Base-by-base conservation (phyloP, 1,139 yeast genomes). In the Blastobotrys buckinghamii region DNA sequence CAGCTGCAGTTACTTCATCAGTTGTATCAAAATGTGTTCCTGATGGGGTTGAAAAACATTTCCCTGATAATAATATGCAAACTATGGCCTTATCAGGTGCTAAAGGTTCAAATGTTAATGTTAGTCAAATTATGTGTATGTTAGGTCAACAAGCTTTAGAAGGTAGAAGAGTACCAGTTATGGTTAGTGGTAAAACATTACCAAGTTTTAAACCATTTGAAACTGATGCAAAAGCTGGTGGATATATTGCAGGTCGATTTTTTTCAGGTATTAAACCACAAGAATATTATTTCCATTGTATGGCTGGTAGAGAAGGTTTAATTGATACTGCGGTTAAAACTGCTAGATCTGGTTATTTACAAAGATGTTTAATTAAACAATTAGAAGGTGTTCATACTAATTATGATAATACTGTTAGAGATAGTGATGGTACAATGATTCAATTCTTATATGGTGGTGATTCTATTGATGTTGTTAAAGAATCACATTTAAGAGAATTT, bases 241-340 rank as follows among this genome's bases (percentile, higher is more conserved):
- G 99, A 50, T 94, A 89, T 66, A 88, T 94, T 65, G 87, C 92
- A 66, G 95, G 95, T 55, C 85, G 99, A 63, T 94, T 94, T 81
- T 92, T 89, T 69, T 88, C 97, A 36, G 98, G 98, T 69, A 86
- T 94, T 59, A 82, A 88, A 67, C 98, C 98, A n/a, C 99, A 94
- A 72, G 99, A 94, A 68, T 94, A 94, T 70, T 94, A 90, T 66
- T 94, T 94, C 92, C 99, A 94, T 74, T 92, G 98, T 77, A 94
- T 94, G 99, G 99, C 99, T 51, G 99, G 99, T 69, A 84, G 99
- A 76, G 99, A 94, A 77, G 99, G 99, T 72, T 79, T 94, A 66
- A 94, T 94, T 73, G 99, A 94, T 77, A 94, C 99, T 51, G 98
- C 99, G 49, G 98, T 94, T 58, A 94, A 94, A 72, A 94, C 99